Conservation (phyloP, 1,284 basidiomycete species). For the Somion occarium region DNA sequence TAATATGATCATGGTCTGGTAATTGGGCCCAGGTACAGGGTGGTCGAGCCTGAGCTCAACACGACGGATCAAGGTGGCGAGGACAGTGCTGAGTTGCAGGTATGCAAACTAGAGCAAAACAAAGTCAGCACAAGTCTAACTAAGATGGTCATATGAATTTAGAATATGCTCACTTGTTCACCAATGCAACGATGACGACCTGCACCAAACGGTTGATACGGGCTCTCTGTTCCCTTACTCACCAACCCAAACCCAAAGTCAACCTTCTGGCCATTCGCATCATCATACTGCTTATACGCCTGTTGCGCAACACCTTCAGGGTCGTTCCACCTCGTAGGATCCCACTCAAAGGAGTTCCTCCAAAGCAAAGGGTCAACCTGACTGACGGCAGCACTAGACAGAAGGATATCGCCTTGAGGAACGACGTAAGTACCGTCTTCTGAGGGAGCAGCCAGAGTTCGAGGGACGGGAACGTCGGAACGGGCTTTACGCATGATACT, state of each 20-base stretch:
- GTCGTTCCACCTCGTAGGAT: slow-evolving; percentile 85
- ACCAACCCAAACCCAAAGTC: slow-evolving; percentile 96
- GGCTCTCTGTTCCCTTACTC: slow-evolving; percentile 87
- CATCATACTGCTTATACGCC: slow-evolving; percentile 71
- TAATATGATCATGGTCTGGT: slow-evolving; percentile 41
- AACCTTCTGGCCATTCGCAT: slow-evolving; percentile 79
- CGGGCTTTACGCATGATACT: slow-evolving; percentile 89
- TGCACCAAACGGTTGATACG: slow-evolving; percentile 96
- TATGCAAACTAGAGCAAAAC: slow-evolving; percentile 77
- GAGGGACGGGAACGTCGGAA: slow-evolving; percentile 79
- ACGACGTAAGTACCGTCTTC: slow-evolving; percentile 77
- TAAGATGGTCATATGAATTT: neutral
- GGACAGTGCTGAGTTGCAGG: slow-evolving; percentile 85
- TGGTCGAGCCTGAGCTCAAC: slow-evolving; percentile 71
- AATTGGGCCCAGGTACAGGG: slow-evolving; percentile 81
- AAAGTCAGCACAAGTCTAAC: neutral
- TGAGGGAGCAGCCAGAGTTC: slow-evolving; percentile 74
- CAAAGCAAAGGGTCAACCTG: slow-evolving; percentile 88
- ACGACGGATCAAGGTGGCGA: slow-evolving; percentile 75
- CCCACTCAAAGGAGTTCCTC: slow-evolving; percentile 72
- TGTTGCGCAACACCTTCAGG: slow-evolving; percentile 70
- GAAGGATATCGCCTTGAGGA: slow-evolving; percentile 87
- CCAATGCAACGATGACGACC: slow-evolving; percentile 94
- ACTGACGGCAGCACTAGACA: slow-evolving; percentile 86
- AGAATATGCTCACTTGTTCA: slow-evolving; percentile 60